phyloP scores from a whole-genome alignment of 2,329 filamentous ascomycete species.

The Talaromyces sp. region DNA sequence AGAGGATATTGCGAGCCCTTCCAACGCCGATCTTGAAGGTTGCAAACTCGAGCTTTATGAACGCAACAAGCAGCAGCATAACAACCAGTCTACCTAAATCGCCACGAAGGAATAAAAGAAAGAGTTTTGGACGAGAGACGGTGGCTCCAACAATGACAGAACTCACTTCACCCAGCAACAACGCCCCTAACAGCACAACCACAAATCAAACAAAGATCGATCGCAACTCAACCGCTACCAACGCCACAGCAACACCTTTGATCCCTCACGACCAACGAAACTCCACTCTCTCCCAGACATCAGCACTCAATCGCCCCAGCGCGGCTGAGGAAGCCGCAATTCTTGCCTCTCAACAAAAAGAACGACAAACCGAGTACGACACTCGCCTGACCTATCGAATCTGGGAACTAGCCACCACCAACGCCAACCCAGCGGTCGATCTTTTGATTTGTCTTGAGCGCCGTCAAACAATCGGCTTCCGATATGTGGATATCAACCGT shows the following conservation, averaged over 20 bases:
- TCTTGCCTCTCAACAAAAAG: slow-evolving; percentile 31
- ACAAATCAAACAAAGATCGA: neutral
- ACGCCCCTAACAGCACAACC: neutral
- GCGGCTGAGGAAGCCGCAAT: slow-evolving; percentile 21
- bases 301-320: neutral
- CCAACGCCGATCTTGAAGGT: slow-evolving; percentile 89
- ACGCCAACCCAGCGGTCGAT: slow-evolving; percentile 92
- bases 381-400: slow-evolving; percentile 85
- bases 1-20: slow-evolving; percentile 83
- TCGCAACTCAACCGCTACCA: neutral
- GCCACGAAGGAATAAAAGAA: slow-evolving; percentile 60
- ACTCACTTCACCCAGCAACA: slow-evolving; percentile 12
- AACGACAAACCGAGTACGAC: slow-evolving; percentile 63
- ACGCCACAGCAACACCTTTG: neutral
- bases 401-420: slow-evolving; percentile 87
- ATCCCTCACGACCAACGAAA: neutral
- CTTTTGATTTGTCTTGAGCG: slow-evolving; percentile 89
- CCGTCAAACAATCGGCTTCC: slow-evolving; percentile 86
- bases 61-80: slow-evolving; percentile 81
- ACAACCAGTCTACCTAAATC: slow-evolving; percentile 72
- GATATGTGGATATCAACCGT: slow-evolving; percentile 92
- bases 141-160: slow-evolving; percentile 51
- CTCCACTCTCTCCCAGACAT: slow-evolving; percentile 6
- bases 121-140: slow-evolving; percentile 43
- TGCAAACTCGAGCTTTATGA: slow-evolving; percentile 94